phyloP scores from a whole-genome alignment of 768 basidiomycete species.

The Pleurotus cornucopiae region DNA sequence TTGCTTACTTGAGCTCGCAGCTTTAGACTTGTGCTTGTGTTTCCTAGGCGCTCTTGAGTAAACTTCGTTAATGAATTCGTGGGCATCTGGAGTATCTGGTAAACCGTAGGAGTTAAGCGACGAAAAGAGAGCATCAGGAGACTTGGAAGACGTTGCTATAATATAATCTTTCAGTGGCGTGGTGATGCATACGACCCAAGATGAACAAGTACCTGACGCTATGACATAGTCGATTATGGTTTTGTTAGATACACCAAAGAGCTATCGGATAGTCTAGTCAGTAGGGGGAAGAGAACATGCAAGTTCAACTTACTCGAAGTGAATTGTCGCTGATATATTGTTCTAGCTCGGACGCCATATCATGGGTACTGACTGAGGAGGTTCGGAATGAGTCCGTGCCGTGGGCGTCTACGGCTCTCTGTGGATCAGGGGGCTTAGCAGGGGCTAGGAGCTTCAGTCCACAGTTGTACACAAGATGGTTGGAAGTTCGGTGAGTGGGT shows the following conservation, averaged over 20 bases:
- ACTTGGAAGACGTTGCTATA: conserved; percentile 78
- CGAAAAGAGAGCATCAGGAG: conserved; percentile 73
- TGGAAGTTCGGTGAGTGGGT: too few relatives aligned
- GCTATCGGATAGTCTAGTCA: conserved; percentile 33
- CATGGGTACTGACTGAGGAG: background rate
- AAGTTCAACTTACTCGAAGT: conserved; percentile 46
- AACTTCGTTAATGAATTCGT: conserved; percentile 76
- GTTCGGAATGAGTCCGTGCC: too few relatives aligned
- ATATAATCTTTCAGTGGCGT: background rate
- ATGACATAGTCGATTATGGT: conserved; percentile 85
- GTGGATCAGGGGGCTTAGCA: too few relatives aligned
- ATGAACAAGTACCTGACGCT: conserved; percentile 60
- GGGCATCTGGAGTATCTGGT: conserved; percentile 75
- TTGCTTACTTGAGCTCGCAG: conserved; percentile 50
- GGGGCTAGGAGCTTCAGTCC: too few relatives aligned
- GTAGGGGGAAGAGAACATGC: background rate
- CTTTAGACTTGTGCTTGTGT: conserved; percentile 59
- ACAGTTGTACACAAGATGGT: too few relatives aligned
- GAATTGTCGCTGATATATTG: conserved; percentile 78
- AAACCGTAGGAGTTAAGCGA: conserved; percentile 75
- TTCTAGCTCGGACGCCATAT: conserved; percentile 62
- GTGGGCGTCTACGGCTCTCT: too few relatives aligned
- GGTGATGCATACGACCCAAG: conserved; percentile 8
- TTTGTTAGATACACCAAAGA: conserved; percentile 81
- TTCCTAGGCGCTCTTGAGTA: conserved; percentile 76